phyloP scores from a whole-genome alignment of 2,329 filamentous ascomycete genomes.

The Epichloe coenophiala region DNA sequence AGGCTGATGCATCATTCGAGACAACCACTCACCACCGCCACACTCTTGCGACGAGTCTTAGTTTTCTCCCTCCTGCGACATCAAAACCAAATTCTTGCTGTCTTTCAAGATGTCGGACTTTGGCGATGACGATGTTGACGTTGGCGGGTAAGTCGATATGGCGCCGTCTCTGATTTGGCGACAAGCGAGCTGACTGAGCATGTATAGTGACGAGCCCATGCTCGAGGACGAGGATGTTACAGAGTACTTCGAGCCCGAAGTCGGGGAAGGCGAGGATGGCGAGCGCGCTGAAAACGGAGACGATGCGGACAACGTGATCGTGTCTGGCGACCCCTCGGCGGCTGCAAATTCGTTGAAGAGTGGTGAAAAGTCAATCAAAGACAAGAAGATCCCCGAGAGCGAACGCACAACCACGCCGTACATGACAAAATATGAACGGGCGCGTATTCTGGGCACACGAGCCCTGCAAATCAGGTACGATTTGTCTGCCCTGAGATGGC shows the following conservation, averaged over 20 bases:
- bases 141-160: slow-evolving; percentile 35
- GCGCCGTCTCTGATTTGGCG: not conserved
- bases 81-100: not conserved
- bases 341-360: slow-evolving; percentile 39
- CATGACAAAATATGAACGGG: slow-evolving; percentile 98
- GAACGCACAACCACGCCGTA: slow-evolving; percentile 89
- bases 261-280: slow-evolving; percentile 37
- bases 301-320: slow-evolving; percentile 45
- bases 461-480: slow-evolving; percentile 87
- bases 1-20: slow-evolving; percentile 6
- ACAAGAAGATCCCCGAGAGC: slow-evolving; percentile 84
- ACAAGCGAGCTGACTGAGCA: not conserved
- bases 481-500: slow-evolving; percentile 18
- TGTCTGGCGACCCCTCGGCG: slow-evolving; percentile 49
- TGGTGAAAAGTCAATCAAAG: slow-evolving; percentile 44
- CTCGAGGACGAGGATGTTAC: slow-evolving; percentile 57
- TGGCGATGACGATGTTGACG: slow-evolving; percentile 50
- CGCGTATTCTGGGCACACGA: slow-evolving; percentile 82
- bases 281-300: slow-evolving; percentile 38
- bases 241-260: slow-evolving; percentile 43
- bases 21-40: not conserved
- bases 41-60: not conserved
- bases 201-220: slow-evolving; percentile 51
- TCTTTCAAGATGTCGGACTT: slow-evolving; percentile 53
- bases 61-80: not conserved